Percentiles rank a stretch among this genome's conserved stretches.
Evolutionary conservation across 257 asterid genomes (phyloP).

Genomic region (Petrea volubilis): DNA sequence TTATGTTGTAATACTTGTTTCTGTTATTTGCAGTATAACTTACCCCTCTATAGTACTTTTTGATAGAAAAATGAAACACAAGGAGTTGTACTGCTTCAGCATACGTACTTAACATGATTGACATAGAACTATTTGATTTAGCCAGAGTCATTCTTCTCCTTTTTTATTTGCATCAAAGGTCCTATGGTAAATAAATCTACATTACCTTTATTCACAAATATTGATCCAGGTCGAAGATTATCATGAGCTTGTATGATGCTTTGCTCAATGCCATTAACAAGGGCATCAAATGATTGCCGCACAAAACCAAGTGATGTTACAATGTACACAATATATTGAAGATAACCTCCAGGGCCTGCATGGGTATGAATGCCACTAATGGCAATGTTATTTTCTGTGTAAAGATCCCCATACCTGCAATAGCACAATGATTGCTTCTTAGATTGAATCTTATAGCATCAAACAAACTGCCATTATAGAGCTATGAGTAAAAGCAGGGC

Average conservation of each 20-base stretch:
- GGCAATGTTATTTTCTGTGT: slow-evolving; percentile 89
- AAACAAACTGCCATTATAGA: not conserved
- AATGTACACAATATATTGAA: slow-evolving; percentile 86
- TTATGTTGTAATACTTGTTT: too few relatives aligned
- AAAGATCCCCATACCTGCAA: slow-evolving; percentile 84
- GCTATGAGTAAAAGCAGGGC: too few relatives aligned
- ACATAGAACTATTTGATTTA: not conserved
- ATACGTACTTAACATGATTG: not conserved
- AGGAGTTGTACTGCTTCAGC: slow-evolving; percentile 13
- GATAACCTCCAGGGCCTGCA: slow-evolving; percentile 99
- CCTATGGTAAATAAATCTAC: not conserved
- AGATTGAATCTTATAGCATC: slow-evolving; percentile 11
- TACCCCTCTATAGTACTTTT: not conserved
- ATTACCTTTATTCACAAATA: slow-evolving; percentile 81
- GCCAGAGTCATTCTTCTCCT: not conserved
- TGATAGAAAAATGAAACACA: not conserved
- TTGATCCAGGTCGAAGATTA: slow-evolving; percentile 87
- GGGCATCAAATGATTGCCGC: slow-evolving; percentile 94
- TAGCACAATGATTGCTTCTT: slow-evolving; percentile 12
- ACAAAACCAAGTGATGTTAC: slow-evolving; percentile 98
- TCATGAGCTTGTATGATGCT: slow-evolving; percentile 87
- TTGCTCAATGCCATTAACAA: slow-evolving; percentile 96
- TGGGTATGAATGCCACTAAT: slow-evolving; percentile 97
- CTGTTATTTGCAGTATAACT: not conserved
- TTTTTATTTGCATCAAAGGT: not conserved